Base-by-base conservation (phyloP, 148 eudicot genomes). In the Rheum nobile region DNA sequence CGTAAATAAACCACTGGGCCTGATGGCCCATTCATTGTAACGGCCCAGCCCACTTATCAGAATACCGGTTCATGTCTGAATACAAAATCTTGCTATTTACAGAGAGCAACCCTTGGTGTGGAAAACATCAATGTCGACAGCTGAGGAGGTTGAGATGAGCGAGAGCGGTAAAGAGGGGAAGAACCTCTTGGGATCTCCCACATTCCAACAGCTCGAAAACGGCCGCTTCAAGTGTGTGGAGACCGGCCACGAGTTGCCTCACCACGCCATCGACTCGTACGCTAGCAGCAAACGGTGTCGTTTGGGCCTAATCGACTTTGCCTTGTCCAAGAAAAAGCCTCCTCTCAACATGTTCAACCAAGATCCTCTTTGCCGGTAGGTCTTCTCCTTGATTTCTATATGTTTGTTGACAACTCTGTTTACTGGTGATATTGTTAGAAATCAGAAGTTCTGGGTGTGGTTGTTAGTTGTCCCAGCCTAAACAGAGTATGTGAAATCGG, bases 241-340 rank as follows among this genome's bases (percentile, higher is more conserved):
- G 73, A 93, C 97, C 1, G 96, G 96, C 29, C 98, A 93, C 75
- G 98, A 93, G 76, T 50, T 93, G 48, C 95, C 90, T 9, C 81
- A 79, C 0, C 86, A 83, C 48, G 88, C 85, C 70, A 86, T 46
- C 38, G 92, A 88, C 12, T 78, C 90, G 1, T 93, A 93, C 50
- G 71, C 88, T 5, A 77, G 71, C 48, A 81, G 83, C 76, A 93
- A 91, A 84, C 91, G 91, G 72, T 93, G 98, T 80, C 88, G 98
- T 59, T 50, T 93, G 9, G 98, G 98, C 32, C 91, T 93, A 32
- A 91, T 93, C 39, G 90, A 93, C 71, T 80, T 82, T n/a, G 92
- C 91, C 39, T 35, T 93, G 29, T 52, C 90, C 31, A 81, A 79
- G 22, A 82, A 80, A 0, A 93, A 89, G 69, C 89, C 98, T 10